Evolutionary conservation across 148 eudicot species (phyloP), one percentile per base, ranked within the genome.

Genomic region (Silene latifolia): DNA sequence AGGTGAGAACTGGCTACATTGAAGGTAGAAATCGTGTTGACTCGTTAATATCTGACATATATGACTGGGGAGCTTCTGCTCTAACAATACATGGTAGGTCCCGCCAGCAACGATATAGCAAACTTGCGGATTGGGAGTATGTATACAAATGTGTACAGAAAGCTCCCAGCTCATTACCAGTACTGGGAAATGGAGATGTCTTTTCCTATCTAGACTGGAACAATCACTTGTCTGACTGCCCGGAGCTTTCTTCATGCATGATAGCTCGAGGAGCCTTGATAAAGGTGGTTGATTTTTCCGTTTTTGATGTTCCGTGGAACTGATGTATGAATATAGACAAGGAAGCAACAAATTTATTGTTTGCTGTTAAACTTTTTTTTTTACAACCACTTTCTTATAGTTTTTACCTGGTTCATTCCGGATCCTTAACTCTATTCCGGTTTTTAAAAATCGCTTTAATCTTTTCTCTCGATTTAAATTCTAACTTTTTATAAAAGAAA

Each of bases 21-120:
- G 99, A 96, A 86, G 98, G 99, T 11, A 92, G 85, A 82, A 92
- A 87, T 77, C 92, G 94, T 19, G 74, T 90, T 46, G 99, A 92
- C 74, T 83, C 94, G 70, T 27, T 90, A 8, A 90, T 96, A 75
- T 84, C 81, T 74, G 93, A 90, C 74, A 87, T 96, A 32, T 86
- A 84, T 24, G 75, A 82, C 35, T 96, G 99, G 99, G 99, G 99
- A 77, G 94, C 99, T 32, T 88, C 73, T 86, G 99, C 98, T 56
- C 69, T 96, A 53, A 92, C 99, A 13, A 79, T 96, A 77, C 99
- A 96, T 74, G 99, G 99, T 48, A 87, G 99, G 47, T 86, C 98
- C 32, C 94, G 99, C 44, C 99, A 96, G 82, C 99, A 96, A 77
- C 87, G 99, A 17, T 96, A 96, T 80, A 88, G 90, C 90, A 92